Evolutionary conservation across 192 early-diverging fungal species (phyloP), one percentile per base, ranked within the genome.

Genomic region (Coemansia sp.): DNA sequence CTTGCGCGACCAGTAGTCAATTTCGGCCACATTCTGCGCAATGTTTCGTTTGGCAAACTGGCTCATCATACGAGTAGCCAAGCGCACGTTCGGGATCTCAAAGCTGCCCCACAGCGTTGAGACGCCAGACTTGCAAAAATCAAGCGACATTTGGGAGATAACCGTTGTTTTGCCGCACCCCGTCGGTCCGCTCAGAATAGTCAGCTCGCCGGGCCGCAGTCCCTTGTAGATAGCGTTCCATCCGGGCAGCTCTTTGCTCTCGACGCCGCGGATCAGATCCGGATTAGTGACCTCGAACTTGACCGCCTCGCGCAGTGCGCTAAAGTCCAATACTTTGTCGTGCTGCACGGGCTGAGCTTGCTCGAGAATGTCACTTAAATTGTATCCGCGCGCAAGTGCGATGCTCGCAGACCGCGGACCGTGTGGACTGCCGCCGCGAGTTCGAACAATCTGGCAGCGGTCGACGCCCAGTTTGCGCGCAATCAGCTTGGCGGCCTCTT

Each of bases 21-120:
- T 67, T 31, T 86, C 86, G 31, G 78, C 59, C 10, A 82, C 80
- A 11, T 52, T 21, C 22, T 61, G 34, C 3, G 85, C 59, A 36
- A 90, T 70, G 57, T 87, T 85, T 57, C 82, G 74, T 12, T 67
- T 82, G 19, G 86, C 86, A 56, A 83, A 82, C 69, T 90, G 89
- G 64, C 75, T 79, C 60, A 90, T 60, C 87, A 90, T 90, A 21
- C 85, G 83, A 46, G 85, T 86, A 0, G 85, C 86, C 20, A 90
- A 72, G 9, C 87, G 75, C 52, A 85, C 76, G 44, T 89, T 89
- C n/a, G 83, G 81, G 57, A 90, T 88, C 74, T 90, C 89, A 80
- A 90, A 90, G 48, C 86, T 87, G 36, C 89, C 89, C 89, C 89
- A 90, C 34, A 90, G 72, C 3, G 87, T 90, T 59, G 84, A 85